These are phyloP conservation scores for Gossypium australe DNA, from an alignment of 345 rosid genomes.

Conservation along the genomic window DNA sequence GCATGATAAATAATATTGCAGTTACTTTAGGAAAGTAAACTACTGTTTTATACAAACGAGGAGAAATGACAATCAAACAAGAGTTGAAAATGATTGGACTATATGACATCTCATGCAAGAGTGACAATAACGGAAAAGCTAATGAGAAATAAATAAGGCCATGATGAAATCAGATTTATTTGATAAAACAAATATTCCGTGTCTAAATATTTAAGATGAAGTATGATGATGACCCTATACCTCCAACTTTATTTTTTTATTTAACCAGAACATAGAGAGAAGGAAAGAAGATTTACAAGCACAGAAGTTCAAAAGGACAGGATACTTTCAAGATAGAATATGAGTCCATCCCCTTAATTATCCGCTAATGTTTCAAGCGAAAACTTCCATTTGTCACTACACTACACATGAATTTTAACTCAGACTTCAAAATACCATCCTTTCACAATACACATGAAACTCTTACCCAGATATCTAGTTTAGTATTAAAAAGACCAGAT, in stretches of 20 bases:
- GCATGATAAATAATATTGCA: neutral
- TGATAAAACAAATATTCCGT: neutral
- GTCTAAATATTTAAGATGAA: neutral
- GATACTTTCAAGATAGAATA: neutral
- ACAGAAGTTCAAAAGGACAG: neutral
- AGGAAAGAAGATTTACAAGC: neutral
- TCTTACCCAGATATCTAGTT: neutral
- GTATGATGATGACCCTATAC: neutral
- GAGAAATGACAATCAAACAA: neutral
- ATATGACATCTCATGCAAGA: neutral
- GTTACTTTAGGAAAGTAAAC: neutral
- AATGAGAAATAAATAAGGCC: neutral
- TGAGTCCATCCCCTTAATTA: neutral
- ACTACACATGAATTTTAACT: conserved; percentile 12
- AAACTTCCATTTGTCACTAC: conserved; percentile 7
- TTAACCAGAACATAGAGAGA: neutral
- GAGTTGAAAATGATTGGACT: neutral
- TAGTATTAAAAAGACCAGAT: neutral
- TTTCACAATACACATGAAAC: conserved; percentile 1
- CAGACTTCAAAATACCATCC: neutral
- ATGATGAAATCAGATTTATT: neutral
- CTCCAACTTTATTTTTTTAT: neutral
- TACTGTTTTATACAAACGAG: neutral
- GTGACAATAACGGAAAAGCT: neutral
- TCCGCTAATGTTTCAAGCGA: neutral